Conservation (phyloP, 768 basidiomycete species). For the Tylopilus rubrobrunneus region DNA sequence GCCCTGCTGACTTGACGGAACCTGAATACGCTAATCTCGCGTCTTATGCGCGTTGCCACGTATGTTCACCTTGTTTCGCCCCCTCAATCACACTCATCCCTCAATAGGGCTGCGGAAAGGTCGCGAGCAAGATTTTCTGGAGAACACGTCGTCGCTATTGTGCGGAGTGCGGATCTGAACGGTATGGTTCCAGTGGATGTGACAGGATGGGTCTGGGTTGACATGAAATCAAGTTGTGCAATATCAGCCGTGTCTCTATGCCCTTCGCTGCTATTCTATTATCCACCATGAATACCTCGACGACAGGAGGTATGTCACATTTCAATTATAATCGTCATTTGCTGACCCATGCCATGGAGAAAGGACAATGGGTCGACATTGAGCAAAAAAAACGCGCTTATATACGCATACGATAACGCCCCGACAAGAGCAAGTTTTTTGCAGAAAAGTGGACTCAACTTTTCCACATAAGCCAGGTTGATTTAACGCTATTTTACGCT, state of each 20-base stretch:
- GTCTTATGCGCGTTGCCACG: conserved; percentile 26
- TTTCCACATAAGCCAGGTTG: neutral
- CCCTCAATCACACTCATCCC: neutral
- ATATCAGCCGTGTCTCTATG: neutral
- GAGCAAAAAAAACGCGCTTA: neutral
- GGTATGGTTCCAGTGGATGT: neutral
- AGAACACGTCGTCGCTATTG: neutral
- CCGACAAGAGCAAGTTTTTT: neutral
- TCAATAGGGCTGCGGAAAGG: conserved; percentile 6
- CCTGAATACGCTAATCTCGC: conserved; percentile 43
- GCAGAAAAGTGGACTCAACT: neutral
- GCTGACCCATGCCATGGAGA: neutral
- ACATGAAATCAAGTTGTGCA: neutral
- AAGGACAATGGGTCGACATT: neutral
- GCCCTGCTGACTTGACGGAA: conserved; percentile 26
- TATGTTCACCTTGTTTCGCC: neutral
- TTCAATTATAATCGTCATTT: too few relatives aligned
- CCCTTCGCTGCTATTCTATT: neutral
- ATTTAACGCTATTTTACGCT: too few relatives aligned
- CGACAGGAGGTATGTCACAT: neutral
- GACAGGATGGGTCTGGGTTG: neutral
- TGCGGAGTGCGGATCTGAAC: too few relatives aligned
- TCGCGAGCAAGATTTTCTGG: conserved; percentile 6
- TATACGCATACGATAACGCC: neutral
- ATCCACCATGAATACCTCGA: neutral